These are phyloP conservation scores for Suillus placidus DNA, from an alignment of 768 basidiomycete genomes.

Conservation along the genomic window DNA sequence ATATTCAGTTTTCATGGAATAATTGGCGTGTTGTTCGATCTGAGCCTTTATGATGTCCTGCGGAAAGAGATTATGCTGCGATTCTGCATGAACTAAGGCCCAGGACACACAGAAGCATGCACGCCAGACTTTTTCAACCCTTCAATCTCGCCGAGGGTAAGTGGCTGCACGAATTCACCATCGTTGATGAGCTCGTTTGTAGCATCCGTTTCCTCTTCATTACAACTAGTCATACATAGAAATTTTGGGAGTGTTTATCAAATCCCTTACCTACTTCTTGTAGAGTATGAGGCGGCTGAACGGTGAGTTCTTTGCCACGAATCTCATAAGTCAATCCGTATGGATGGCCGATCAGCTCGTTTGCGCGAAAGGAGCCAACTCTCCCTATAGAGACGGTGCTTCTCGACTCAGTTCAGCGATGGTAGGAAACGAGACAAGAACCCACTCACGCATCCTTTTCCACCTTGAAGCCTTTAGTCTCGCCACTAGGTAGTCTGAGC, in stretches of 20 bases:
- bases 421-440: slow-evolving; percentile 7
- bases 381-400: slow-evolving; percentile 81
- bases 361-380: slow-evolving; percentile 79
- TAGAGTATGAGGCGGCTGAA: slow-evolving; percentile 62
- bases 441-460: slow-evolving; percentile 68
- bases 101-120: slow-evolving; percentile 65
- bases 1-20: slow-evolving; percentile 93
- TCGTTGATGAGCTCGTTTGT: slow-evolving; percentile 97
- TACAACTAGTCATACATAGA: slow-evolving; percentile 1
- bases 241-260: slow-evolving; percentile 2
- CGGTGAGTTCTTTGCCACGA: slow-evolving; percentile 63
- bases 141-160: slow-evolving; percentile 84
- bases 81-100: slow-evolving; percentile 6
- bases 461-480: slow-evolving; percentile 73
- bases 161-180: slow-evolving; percentile 77
- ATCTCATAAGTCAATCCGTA: slow-evolving; percentile 94
- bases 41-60: slow-evolving; percentile 96
- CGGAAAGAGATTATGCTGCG: slow-evolving; percentile 15
- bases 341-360: slow-evolving; percentile 77
- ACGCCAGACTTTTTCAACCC: slow-evolving; percentile 79
- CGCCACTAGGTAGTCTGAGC: slow-evolving; percentile 76
- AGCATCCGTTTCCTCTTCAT: slow-evolving; percentile 90
- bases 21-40: slow-evolving; percentile 91
- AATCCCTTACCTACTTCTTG: slow-evolving; percentile 72
- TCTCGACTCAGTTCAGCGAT: slow-evolving; percentile 10